Evolutionary conservation across 139 green algal species (phyloP).

Genomic region (Gonium pectorale): DNA sequence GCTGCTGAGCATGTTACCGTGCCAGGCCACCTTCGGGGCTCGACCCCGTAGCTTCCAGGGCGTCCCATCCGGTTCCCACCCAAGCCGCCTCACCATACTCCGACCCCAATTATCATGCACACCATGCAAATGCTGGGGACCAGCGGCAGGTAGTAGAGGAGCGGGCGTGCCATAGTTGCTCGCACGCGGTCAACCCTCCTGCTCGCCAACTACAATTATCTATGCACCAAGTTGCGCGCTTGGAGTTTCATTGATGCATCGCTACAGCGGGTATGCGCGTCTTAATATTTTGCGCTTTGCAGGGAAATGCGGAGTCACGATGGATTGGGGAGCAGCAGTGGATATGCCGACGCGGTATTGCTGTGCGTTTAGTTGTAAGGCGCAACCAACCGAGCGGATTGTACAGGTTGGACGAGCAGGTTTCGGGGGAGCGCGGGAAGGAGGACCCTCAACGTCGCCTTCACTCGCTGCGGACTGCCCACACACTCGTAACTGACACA

Average conservation of each 20-base stretch:
- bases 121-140: constrained; percentile 17
- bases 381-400: too few species aligned
- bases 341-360: not conserved
- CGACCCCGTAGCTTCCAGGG: not conserved
- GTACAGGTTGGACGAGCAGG: too few species aligned
- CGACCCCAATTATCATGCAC: constrained; percentile 23
- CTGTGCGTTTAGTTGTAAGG: not conserved
- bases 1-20: too few species aligned
- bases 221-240: not conserved
- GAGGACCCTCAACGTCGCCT: not conserved
- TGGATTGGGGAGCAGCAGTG: not conserved
- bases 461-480: not conserved
- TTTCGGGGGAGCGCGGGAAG: not conserved
- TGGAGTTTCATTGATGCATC: not conserved
- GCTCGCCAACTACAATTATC: not conserved
- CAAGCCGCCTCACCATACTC: constrained; percentile 12
- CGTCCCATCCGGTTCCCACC: not conserved
- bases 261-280: not conserved
- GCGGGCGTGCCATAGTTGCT: not conserved
- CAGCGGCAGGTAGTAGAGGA: constrained; percentile 20
- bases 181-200: not conserved
- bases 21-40: not conserved
- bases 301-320: not conserved
- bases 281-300: not conserved
- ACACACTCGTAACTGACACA: not conserved